Evolutionary conservation across 1,284 basidiomycete genomes (phyloP).

Genomic region (Fomitopsis betulina): DNA sequence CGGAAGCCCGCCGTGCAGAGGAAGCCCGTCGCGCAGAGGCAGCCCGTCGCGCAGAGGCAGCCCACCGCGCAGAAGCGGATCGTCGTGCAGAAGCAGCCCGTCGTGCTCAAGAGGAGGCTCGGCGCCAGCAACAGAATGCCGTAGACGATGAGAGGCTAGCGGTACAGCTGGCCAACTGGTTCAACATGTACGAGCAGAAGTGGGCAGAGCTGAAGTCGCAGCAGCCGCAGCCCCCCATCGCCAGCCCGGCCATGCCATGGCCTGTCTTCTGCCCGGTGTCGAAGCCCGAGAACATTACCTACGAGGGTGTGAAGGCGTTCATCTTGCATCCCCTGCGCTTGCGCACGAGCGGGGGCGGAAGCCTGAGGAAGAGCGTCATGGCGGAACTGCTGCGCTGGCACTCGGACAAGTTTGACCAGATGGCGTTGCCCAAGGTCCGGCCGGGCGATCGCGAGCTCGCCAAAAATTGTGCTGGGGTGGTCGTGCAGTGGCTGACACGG

Average conservation of each 20-base stretch:
- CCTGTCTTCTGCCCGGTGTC: background rate
- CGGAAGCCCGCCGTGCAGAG: too few relatives aligned
- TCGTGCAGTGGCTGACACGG: background rate
- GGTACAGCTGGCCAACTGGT: too few relatives aligned
- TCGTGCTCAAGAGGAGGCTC: too few relatives aligned
- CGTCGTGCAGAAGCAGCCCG: too few relatives aligned
- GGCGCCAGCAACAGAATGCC: too few relatives aligned
- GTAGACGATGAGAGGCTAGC: too few relatives aligned
- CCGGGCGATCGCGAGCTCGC: conserved; percentile 7
- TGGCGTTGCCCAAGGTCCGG: conserved; percentile 6
- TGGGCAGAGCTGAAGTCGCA: background rate
- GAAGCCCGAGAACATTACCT: conserved; percentile 25
- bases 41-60: background rate
- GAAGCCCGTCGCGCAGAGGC: too few relatives aligned
- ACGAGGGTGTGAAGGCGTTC: conserved; percentile 32
- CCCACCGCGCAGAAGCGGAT: background rate
- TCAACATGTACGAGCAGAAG: conserved; percentile 1
- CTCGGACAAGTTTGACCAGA: conserved; percentile 43
- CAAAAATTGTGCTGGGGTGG: conserved; percentile 7
- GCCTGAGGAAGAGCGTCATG: conserved; percentile 33
- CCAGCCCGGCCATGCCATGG: background rate
- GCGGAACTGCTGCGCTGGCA: conserved; percentile 48
- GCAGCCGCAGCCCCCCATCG: background rate
- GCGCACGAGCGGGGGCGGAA: conserved; percentile 26
- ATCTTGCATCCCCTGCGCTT: conserved; percentile 31